phyloP scores from a whole-genome alignment of 192 early-diverging fungal genomes.

The Martensiomyces pterosporus region DNA sequence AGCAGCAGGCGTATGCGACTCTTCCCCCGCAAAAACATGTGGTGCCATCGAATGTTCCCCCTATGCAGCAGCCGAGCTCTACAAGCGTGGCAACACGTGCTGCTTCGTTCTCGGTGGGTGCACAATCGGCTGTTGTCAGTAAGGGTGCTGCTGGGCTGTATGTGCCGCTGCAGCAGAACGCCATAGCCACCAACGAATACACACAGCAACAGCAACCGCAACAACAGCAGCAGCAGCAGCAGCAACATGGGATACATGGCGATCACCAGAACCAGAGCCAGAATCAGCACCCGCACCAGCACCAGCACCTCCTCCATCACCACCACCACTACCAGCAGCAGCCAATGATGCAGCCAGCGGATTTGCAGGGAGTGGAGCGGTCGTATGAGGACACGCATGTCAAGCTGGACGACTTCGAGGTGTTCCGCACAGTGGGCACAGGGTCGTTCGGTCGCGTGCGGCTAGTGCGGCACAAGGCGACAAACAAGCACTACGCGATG shows the following conservation, averaged over 20 bases:
- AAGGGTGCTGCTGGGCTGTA: conserved; percentile 11
- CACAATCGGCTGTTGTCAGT: conserved; percentile 8
- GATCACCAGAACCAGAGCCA: conserved; percentile 9
- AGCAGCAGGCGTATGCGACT: conserved; percentile 16
- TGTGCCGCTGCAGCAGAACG: conserved; percentile 1
- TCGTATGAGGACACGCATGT: conserved; percentile 44
- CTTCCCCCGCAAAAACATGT: conserved; percentile 31
- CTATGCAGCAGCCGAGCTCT: conserved; percentile 6
- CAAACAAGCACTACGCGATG: conserved; percentile 89
- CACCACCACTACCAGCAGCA: conserved; percentile 13
- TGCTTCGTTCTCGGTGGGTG: conserved; percentile 40
- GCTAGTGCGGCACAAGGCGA: conserved; percentile 74
- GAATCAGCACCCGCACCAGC: conserved; percentile 5
- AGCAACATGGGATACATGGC: neutral
- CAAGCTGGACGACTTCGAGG: conserved; percentile 72
- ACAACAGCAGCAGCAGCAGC: neutral
- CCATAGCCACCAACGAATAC: conserved; percentile 24
- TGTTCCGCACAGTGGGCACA: conserved; percentile 89
- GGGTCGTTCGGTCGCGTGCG: conserved; percentile 97
- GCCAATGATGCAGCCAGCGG: conserved; percentile 5
- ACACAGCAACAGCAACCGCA: conserved; percentile 38
- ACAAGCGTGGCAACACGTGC: conserved; percentile 43
- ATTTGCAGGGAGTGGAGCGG: conserved; percentile 9
- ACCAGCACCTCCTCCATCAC: conserved; percentile 4
- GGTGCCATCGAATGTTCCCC: conserved; percentile 45